Evolutionary conservation across 495 filamentous ascomycete species (phyloP), one percentile per base, ranked within the genome.

Genomic region (Hypomontagnella monticulosa): DNA sequence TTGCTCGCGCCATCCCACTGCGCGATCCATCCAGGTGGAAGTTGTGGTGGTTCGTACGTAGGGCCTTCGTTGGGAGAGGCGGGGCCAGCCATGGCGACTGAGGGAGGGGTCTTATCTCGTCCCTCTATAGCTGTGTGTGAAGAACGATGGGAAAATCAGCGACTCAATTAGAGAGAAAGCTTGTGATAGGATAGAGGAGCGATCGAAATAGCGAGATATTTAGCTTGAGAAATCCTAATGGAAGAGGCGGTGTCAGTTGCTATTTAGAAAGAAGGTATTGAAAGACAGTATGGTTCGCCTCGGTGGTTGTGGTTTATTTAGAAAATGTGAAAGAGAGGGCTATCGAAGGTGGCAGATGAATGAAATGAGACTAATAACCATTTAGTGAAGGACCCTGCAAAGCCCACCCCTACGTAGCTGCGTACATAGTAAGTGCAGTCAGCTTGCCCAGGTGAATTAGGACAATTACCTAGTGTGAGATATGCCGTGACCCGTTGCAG

Each of bases 1-100:
- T 85, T 84, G 50, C 83, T 86, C 42, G 80, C 72, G 47, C 86
- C 88, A 72, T 94, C 91, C 90, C 91, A 93, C 75, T 94, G 91
- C 15, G 91, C 88, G 61, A 93, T 90, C 89, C 89, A 92, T 63
- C 89, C 89, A n/a, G 86, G 78, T 12, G 89, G 89, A 18, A 92
- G 81, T 49, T 78, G 82, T 30, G 89, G 89, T 52, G 89, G 89
- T 55, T 87, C 84, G 63, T 84, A 88, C 19, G 87, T 89, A 55
- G 89, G 89, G 52, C 89, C 89, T 73, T 86, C 86, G 71, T 85
- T 85, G 37, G 87, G 86, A 59, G 84, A 85, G 57, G 80, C 76
- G 58, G 80, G 75, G 60, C 80, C 80, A 63, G 80, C 74, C 81
- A 83, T 83, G 42, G 52, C 61, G 67, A 67, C 68, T 61, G 61